Evolutionary conservation across 2,329 filamentous ascomycete genomes (phyloP).

Genomic region (Dactylellina haptotyla): DNA sequence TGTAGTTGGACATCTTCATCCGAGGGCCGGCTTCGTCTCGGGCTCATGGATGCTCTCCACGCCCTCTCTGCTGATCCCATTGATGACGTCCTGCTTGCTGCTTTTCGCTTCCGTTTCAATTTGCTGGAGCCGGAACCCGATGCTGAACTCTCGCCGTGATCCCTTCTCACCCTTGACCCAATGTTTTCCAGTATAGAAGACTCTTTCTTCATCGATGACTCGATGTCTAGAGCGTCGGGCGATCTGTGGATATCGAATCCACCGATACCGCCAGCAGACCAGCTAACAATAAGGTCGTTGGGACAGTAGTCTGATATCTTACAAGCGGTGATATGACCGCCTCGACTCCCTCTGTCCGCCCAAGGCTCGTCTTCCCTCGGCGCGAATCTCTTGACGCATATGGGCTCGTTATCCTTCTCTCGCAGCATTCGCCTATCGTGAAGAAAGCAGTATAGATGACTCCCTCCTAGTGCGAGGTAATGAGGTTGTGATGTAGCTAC

Average conservation of each 20-base stretch:
- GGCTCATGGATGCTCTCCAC: constrained; percentile 64
- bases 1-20: constrained; percentile 61
- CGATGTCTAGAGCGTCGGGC: constrained; percentile 66
- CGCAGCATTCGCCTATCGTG: constrained; percentile 76
- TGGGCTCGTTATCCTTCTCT: constrained; percentile 67
- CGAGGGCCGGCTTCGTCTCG: constrained; percentile 64
- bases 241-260: constrained; percentile 72
- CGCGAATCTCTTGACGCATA: constrained; percentile 74
- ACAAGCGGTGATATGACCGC: constrained; percentile 74
- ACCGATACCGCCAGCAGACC: constrained; percentile 74
- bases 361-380: constrained; percentile 69
- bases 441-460: constrained; percentile 74
- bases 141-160: constrained; percentile 58
- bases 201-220: constrained; percentile 57
- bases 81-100: constrained; percentile 61
- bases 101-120: constrained; percentile 70
- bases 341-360: constrained; percentile 40
- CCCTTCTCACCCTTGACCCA: constrained; percentile 59
- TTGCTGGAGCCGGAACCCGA: constrained; percentile 59
- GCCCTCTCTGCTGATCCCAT: constrained; percentile 62
- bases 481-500: constrained; percentile 74
- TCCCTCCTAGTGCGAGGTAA: constrained; percentile 76
- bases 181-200: constrained; percentile 58
- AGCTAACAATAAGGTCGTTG: constrained; percentile 74
- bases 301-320: constrained; percentile 76